These are phyloP conservation scores for Hyphopichia wangnamkhiaoensis DNA, from an alignment of 1,139 yeast species.

Conservation along the genomic window DNA sequence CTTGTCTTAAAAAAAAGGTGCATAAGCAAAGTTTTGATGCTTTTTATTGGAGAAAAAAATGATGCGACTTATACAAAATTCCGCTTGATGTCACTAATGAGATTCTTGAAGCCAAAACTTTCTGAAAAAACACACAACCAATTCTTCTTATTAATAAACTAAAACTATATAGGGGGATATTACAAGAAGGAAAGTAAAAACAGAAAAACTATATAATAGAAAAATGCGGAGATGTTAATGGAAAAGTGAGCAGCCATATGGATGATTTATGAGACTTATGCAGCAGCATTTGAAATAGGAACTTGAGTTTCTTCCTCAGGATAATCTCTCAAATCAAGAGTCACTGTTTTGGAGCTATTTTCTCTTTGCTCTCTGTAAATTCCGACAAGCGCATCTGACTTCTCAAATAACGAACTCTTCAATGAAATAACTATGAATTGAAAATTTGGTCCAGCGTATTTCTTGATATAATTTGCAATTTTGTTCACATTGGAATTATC, in stretches of 20 bases:
- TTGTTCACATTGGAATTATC: slow-evolving; percentile 86
- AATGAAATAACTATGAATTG: slow-evolving; percentile 94
- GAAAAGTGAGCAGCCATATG: no score
- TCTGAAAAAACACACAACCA: no score
- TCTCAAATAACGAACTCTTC: slow-evolving; percentile 83
- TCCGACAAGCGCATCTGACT: slow-evolving; percentile 90
- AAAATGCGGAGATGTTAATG: no score
- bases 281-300: not conserved
- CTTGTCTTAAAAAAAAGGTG: no score
- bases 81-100: no score
- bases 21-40: not conserved
- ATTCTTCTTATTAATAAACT: no score
- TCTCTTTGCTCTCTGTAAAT: slow-evolving; percentile 82
- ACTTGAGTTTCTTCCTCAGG: slow-evolving; percentile 38
- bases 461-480: slow-evolving; percentile 80
- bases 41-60: not conserved
- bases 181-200: no score
- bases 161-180: no score
- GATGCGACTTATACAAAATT: not conserved
- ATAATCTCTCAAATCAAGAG: slow-evolving; percentile 70
- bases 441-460: slow-evolving; percentile 74
- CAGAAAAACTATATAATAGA: no score
- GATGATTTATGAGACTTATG: no score
- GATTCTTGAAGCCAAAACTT: no score
- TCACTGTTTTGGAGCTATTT: slow-evolving; percentile 75